Percentiles rank a stretch among this genome's conserved stretches.
These are phyloP conservation scores for Magnusiomyces ingens DNA, from an alignment of 1,139 yeast genomes.

Conservation along the genomic window DNA sequence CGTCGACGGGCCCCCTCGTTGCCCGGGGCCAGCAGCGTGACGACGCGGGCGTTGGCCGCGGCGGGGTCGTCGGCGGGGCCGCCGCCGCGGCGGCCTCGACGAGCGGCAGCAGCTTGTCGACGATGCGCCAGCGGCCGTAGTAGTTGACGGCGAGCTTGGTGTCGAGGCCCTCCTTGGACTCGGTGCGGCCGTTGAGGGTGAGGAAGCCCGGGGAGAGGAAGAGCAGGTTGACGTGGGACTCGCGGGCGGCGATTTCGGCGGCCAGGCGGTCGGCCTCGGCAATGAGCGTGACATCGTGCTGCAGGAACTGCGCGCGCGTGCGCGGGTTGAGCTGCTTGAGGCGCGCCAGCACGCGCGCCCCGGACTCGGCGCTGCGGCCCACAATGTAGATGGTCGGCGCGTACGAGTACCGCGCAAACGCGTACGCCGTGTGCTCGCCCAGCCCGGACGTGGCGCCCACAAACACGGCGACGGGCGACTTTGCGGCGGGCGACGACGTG, in stretches of 20 bases:
- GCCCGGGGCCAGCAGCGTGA: constrained; percentile 30
- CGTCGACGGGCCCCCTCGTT: constrained; percentile 21
- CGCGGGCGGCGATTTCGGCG: constrained; percentile 19
- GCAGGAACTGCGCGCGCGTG: constrained; percentile 21
- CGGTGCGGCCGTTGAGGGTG: constrained; percentile 21
- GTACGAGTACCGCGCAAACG: constrained; percentile 26
- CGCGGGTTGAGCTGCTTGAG: constrained; percentile 23
- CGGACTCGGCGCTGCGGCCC: constrained; percentile 28
- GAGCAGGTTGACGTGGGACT: constrained; percentile 27
- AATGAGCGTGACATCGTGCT: constrained; percentile 25
- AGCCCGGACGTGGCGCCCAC: constrained; percentile 33
- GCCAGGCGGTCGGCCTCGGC: constrained; percentile 23
- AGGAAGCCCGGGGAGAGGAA: constrained; percentile 27
- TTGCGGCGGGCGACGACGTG: constrained; percentile 3
- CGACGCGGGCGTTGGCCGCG: constrained; percentile 24
- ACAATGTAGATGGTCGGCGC: constrained; percentile 29
- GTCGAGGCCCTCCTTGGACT: constrained; percentile 29
- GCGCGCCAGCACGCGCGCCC: constrained; percentile 19
- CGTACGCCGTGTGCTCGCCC: constrained; percentile 29
- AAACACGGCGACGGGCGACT: constrained; percentile 28
- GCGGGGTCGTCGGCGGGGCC: constrained; percentile 8
- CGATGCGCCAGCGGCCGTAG: constrained; percentile 29
- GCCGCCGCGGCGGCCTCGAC: constrained; percentile 22
- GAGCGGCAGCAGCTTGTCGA: constrained; percentile 24
- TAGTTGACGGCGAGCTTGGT: constrained; percentile 26